Evolutionary conservation across 306 rosid genomes (phyloP), one percentile per base, ranked within the genome.

Genomic region (Elaeagnus macrophylla): DNA sequence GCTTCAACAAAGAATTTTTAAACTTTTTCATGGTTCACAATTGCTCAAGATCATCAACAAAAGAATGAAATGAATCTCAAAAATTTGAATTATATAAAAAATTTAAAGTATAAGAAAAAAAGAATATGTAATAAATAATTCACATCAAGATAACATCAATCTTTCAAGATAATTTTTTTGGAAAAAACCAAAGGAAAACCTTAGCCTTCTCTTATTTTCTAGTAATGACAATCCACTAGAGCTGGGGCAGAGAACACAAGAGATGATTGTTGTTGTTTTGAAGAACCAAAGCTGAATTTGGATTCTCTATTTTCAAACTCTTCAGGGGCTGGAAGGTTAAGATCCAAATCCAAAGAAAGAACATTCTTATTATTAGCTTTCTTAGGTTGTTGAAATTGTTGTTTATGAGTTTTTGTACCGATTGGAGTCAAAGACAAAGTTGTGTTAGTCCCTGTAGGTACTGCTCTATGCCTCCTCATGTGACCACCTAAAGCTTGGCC

Each of bases 191-290:
- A 40, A 46, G 19, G n/a, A 63, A 63, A 17, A 14, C 44, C 15
- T 39, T 39, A 58, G 56, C 67, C 74, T 53, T 35, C 51, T 48
- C 3, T 48, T 37, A 18, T 48, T 49, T 18, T 67, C 60, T 60
- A 91, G 89, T 82, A 80, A 66, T 86, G 97, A 71, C 97, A 91
- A 81, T 86, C 96, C 79, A 91, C 97, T 95, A 86, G 74, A 78
- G 95, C 71, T 32, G 80, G 77, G 18, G 93, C 61, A 0, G 84
- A 57, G 68, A 86, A 86, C 69, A 78, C 88, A 48, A 82, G 61
- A 70, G 53, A 46, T 37, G 77, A 54, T 25, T 25, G 79, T 25
- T 67, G 75, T 0, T 66, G 84, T 9, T 84, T 88, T 74, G 81
- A 79, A 69, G 80, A 58, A 51, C 65, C 72, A 48, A 85, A 85